These are phyloP conservation scores for Sideroxylon spinosum DNA, from an alignment of 179 eudicot species.

Conservation along the genomic window DNA sequence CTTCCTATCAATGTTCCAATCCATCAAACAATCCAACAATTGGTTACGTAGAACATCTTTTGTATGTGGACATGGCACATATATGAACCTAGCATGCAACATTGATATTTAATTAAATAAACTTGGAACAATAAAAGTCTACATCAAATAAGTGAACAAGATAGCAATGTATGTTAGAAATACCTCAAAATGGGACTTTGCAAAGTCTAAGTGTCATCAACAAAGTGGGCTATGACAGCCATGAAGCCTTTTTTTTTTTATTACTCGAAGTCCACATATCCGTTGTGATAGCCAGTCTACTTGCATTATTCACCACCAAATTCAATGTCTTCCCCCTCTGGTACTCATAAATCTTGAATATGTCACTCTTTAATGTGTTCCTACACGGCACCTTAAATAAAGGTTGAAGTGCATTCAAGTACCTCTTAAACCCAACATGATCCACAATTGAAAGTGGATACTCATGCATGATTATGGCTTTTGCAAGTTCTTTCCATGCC, in stretches of 20 bases:
- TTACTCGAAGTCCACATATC: no score
- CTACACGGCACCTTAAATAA: background rate
- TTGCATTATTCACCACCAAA: background rate
- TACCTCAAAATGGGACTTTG: background rate
- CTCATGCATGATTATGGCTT: background rate
- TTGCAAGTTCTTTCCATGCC: background rate
- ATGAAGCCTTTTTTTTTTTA: no score
- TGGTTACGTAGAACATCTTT: no score
- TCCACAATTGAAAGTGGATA: conserved; percentile 1
- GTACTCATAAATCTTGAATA: background rate
- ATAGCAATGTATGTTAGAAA: background rate
- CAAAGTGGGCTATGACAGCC: no score
- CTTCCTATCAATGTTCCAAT: no score
- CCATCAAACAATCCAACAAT: no score
- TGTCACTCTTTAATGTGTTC: background rate
- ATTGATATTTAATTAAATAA: no score
- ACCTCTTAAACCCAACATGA: background rate
- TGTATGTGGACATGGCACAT: no score
- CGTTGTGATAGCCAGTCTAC: background rate
- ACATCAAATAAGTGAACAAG: background rate
- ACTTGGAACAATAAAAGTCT: no score
- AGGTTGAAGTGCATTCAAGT: background rate
- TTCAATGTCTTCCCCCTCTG: background rate
- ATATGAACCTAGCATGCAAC: no score
- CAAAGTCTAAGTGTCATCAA: background rate